Percentiles rank a stretch among this genome's conserved stretches.
Conservation (phyloP, 495 filamentous ascomycete species). For the Talaromyces wortmannii region DNA sequence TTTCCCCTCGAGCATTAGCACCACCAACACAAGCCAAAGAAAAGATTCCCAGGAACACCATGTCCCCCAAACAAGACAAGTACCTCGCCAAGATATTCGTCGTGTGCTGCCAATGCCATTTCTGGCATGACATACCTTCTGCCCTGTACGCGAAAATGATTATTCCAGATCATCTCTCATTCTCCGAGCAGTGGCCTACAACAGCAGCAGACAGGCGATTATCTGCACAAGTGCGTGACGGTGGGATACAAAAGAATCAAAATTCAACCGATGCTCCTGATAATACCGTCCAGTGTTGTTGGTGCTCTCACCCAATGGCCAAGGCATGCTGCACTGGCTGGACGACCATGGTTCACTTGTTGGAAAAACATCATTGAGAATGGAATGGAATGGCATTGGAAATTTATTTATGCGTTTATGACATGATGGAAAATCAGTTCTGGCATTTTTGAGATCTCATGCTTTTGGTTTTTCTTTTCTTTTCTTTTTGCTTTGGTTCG, state of each 20-base stretch:
- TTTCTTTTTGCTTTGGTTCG: too few relatives aligned
- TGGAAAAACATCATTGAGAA: slow-evolving; percentile 53
- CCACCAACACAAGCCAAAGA: not conserved
- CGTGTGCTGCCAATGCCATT: slow-evolving; percentile 74
- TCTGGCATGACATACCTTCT: slow-evolving; percentile 75
- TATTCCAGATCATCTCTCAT: slow-evolving; percentile 43
- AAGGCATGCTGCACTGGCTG: slow-evolving; percentile 67
- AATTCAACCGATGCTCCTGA: slow-evolving; percentile 12
- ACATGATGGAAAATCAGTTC: too few relatives aligned
- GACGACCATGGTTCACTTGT: slow-evolving; percentile 61
- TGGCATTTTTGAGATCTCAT: too few relatives aligned
- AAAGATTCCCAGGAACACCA: slow-evolving; percentile 8
- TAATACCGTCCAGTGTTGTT: slow-evolving; percentile 62
- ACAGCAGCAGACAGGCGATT: not conserved
- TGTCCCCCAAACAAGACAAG: slow-evolving; percentile 21
- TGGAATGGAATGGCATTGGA: not conserved
- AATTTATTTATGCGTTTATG: too few relatives aligned
- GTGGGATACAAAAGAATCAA: slow-evolving; percentile 7
- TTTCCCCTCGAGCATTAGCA: not conserved
- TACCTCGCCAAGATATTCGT: slow-evolving; percentile 70
- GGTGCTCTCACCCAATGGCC: slow-evolving; percentile 73
- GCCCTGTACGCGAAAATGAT: slow-evolving; percentile 70
- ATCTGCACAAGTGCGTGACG: slow-evolving; percentile 6
- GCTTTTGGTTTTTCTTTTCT: too few relatives aligned
- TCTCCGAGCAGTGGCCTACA: not conserved